Evolutionary conservation across 306 rosid species (phyloP).

Genomic region (Rosa rugosa): DNA sequence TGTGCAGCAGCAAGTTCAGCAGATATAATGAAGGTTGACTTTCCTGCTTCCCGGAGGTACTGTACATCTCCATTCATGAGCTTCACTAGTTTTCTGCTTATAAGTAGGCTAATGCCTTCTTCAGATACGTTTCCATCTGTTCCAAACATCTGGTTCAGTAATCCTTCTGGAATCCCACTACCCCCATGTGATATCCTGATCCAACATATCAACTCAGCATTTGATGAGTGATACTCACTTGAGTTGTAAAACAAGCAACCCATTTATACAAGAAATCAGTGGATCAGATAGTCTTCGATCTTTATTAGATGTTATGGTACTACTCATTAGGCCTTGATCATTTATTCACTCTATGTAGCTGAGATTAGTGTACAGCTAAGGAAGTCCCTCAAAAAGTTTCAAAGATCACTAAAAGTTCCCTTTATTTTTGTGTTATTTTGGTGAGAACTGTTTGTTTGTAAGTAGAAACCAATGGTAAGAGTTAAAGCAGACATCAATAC

Average conservation of each 20-base stretch:
- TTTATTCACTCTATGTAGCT: not conserved
- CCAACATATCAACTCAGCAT: conserved; percentile 2
- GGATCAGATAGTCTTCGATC: not conserved
- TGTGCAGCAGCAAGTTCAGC: conserved; percentile 74
- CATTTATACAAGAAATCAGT: not conserved
- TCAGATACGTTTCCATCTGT: conserved; percentile 55
- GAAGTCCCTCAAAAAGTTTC: not conserved
- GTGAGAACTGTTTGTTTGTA: not conserved
- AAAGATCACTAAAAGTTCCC: not conserved
- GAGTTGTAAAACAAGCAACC: not conserved
- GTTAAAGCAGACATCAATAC: not conserved
- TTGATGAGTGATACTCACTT: not conserved
- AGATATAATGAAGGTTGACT: conserved; percentile 65
- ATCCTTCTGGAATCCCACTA: conserved; percentile 69
- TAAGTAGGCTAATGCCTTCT: conserved; percentile 74
- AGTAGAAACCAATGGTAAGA: not conserved
- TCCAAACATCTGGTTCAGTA: conserved; percentile 84
- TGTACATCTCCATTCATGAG: conserved; percentile 88
- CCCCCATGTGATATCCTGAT: conserved; percentile 72
- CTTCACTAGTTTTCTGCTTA: conserved; percentile 79
- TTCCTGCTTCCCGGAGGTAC: conserved; percentile 80
- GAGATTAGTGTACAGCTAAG: not conserved
- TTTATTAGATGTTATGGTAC: not conserved
- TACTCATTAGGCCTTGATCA: not conserved
- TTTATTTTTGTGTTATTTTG: not conserved